phyloP scores from a whole-genome alignment of 306 rosid genomes.

The Citrullus amarus region DNA sequence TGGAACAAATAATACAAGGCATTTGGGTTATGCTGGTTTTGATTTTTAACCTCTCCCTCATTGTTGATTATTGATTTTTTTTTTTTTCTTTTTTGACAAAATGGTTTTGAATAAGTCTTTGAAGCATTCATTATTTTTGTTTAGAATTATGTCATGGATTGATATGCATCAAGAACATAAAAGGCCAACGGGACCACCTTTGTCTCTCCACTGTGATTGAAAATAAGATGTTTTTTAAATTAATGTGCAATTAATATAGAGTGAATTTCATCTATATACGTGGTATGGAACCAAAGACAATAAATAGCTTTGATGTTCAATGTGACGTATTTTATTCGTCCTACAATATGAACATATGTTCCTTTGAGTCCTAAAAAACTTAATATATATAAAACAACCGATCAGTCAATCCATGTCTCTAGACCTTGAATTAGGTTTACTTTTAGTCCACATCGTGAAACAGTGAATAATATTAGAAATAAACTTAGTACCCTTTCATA shows the following conservation, averaged over 20 bases:
- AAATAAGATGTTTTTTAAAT: not conserved
- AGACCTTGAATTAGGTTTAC: not conserved
- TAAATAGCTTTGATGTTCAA: not conserved
- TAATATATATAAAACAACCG: not conserved
- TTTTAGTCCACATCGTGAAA: not conserved
- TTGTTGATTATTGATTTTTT: not conserved
- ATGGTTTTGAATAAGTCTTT: too few species aligned
- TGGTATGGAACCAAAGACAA: not conserved
- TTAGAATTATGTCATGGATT: not conserved
- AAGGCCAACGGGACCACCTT: not conserved
- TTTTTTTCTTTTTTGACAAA: not conserved
- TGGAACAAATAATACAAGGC: too few species aligned
- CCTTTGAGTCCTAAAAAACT: not conserved
- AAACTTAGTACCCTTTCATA: not conserved
- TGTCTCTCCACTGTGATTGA: not conserved
- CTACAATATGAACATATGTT: not conserved
- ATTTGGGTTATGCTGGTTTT: not conserved
- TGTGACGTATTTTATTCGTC: not conserved
- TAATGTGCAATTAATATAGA: not conserved
- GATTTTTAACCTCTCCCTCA: not conserved
- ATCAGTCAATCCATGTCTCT: not conserved
- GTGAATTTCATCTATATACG: not conserved
- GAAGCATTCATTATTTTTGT: not conserved
- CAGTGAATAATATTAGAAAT: too few species aligned
- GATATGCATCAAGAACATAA: not conserved